Percentiles rank a stretch among this genome's conserved stretches.
Evolutionary conservation across 1,284 basidiomycete genomes (phyloP).

Genomic region (Athelia sp.): DNA sequence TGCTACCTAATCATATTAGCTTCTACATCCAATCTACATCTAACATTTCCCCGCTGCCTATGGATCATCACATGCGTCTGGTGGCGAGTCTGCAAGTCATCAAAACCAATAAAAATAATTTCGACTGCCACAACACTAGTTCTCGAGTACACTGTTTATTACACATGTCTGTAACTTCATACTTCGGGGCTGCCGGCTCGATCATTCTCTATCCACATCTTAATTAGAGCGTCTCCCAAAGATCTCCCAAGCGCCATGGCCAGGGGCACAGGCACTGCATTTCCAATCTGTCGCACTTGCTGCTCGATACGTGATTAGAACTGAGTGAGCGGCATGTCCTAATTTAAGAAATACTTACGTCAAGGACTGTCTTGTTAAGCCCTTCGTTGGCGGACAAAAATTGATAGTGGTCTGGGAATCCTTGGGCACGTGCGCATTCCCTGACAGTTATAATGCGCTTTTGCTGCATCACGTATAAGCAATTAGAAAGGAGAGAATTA

Average conservation of each 20-base stretch:
- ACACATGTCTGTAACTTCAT: too few relatives aligned
- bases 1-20: too few relatives aligned
- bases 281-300: constrained; percentile 70
- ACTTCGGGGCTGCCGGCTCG: constrained; percentile 41
- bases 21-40: too few relatives aligned
- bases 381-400: constrained; percentile 44
- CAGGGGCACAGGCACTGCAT: constrained; percentile 67
- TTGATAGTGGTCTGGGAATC: constrained; percentile 62
- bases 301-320: too few relatives aligned
- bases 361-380: constrained; percentile 30
- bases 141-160: background rate
- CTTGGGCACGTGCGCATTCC: constrained; percentile 66
- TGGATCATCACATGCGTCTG: too few relatives aligned
- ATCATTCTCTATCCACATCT: constrained; percentile 36
- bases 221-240: constrained; percentile 43
- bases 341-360: too few relatives aligned
- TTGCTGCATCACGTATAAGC: constrained; percentile 38
- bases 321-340: too few relatives aligned
- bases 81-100: too few relatives aligned
- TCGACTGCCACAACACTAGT: too few relatives aligned
- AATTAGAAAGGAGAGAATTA: constrained; percentile 1
- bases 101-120: too few relatives aligned
- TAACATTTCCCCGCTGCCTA: too few relatives aligned
- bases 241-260: constrained; percentile 57
- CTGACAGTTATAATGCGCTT: constrained; percentile 57